phyloP scores from a whole-genome alignment of 345 rosid species.

The Salix suchowensis region DNA sequence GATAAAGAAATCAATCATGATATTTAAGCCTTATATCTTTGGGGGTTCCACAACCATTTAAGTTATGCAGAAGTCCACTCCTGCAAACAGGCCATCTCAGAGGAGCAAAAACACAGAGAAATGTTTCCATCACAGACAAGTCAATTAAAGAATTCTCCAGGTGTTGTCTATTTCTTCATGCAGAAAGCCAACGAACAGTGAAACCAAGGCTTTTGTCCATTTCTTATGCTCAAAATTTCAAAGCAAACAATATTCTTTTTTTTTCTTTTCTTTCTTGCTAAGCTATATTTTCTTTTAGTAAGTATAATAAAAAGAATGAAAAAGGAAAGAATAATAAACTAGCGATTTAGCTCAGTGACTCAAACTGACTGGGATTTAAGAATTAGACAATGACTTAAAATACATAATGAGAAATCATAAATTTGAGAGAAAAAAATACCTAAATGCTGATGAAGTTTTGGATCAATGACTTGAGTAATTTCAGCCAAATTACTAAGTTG shows the following conservation, averaged over 20 bases:
- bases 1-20: neutral
- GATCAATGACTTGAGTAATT: constrained; percentile 86
- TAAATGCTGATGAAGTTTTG: constrained; percentile 94
- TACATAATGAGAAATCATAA: neutral
- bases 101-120: neutral
- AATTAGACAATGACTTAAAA: constrained; percentile 1
- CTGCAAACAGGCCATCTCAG: neutral
- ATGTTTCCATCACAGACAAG: neutral
- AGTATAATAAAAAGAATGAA: neutral
- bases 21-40: neutral
- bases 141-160: neutral
- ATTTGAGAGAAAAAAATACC: constrained; percentile 37
- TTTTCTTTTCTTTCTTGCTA: neutral
- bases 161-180: neutral
- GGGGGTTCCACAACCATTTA: neutral
- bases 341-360: neutral
- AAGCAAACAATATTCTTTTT: neutral
- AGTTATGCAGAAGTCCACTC: neutral
- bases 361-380: constrained; percentile 1
- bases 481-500: constrained; percentile 82
- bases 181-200: neutral
- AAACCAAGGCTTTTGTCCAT: neutral
- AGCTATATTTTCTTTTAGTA: neutral
- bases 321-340: neutral
- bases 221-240: neutral